Base-by-base conservation (phyloP, 2,329 filamentous ascomycete genomes). In the Pseudocercospora eumusae region DNA sequence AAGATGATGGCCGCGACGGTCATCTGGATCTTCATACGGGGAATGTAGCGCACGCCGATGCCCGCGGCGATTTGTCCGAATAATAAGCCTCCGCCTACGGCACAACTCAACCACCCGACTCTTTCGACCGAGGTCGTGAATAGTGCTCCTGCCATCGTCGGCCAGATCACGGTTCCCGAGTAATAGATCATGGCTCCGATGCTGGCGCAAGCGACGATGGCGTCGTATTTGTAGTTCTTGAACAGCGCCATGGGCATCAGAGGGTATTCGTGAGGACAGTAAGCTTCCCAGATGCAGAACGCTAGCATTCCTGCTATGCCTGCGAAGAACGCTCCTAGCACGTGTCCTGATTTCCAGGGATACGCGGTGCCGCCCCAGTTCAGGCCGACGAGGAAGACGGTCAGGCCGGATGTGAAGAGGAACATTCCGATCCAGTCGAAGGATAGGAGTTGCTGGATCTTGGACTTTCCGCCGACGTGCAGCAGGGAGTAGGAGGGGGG, bases 181-280 rank as follows among this genome's bases (percentile, higher is more conserved):
- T 75, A 75, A 64, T 75, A 75, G 1, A 74, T 70, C 59, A 75
- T 73, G 15, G 70, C 72, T 10, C 69, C 74, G 23, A 75, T 66
- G 45, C 67, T 69, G 20, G 73, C 73, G 62, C 73, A 75, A 8
- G 71, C 71, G 1, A 74, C 69, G 25, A 71, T 73, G 8, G 72
- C 72, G 56, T 75, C 69, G 59, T 74, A 75, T 36, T 67, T 58
- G 9, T 73, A 68, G 53, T 71, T 70, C n/a, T 45, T 50, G 66
- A 74, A 71, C 28, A 72, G 59, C 1, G 61, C 57, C 69, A 72
- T 69, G 5, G 70, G 71, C 59, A 73, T 73, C 5, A 73, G 60
- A 5, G 71, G 71, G 49, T 72, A 74, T 31, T 75, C 72, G 13
- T 74, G 67, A 15, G 61, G 56, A 31, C 61, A 64, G 23, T 66